phyloP scores from a whole-genome alignment of 805 yeast genomes.

The Yamadazyma tumulicola region DNA sequence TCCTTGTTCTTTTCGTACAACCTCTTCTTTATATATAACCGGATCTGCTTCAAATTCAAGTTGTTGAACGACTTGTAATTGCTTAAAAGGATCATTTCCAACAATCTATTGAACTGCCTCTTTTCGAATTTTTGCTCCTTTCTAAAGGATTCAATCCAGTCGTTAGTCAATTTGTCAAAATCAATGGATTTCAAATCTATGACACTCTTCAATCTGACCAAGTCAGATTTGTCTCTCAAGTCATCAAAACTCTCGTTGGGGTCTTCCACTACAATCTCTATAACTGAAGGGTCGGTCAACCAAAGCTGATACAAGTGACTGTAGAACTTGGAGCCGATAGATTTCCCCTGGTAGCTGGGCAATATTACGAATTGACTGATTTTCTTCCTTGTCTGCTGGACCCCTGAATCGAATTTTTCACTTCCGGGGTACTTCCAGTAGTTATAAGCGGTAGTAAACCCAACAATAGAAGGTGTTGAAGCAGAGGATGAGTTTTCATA shows the following conservation, averaged over 20 bases:
- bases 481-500: slow-evolving; percentile 20
- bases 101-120: slow-evolving; percentile 71
- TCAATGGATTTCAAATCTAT: slow-evolving; percentile 19
- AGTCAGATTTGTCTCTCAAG: slow-evolving; percentile 78
- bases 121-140: slow-evolving; percentile 56
- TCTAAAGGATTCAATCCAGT: slow-evolving; percentile 42
- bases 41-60: slow-evolving; percentile 34
- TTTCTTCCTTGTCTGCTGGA: slow-evolving; percentile 52
- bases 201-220: slow-evolving; percentile 31
- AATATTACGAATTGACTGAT: slow-evolving; percentile 84
- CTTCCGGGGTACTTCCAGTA: slow-evolving; percentile 73
- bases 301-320: slow-evolving; percentile 52
- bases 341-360: slow-evolving; percentile 76
- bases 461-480: slow-evolving; percentile 49
- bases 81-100: slow-evolving; percentile 69
- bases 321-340: slow-evolving; percentile 71
- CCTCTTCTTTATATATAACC: slow-evolving; percentile 69
- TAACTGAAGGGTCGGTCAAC: slow-evolving; percentile 47
- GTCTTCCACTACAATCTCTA: slow-evolving; percentile 87
- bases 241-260: slow-evolving; percentile 93
- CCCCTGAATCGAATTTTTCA: slow-evolving; percentile 45
- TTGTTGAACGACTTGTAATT: slow-evolving; percentile 24
- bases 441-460: slow-evolving; percentile 79
- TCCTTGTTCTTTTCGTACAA: slow-evolving; percentile 78
- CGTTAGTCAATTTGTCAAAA: slow-evolving; percentile 16